phyloP scores from a whole-genome alignment of 225 moss, liverwort and hornwort genomes.

The Polytrichum commune region DNA sequence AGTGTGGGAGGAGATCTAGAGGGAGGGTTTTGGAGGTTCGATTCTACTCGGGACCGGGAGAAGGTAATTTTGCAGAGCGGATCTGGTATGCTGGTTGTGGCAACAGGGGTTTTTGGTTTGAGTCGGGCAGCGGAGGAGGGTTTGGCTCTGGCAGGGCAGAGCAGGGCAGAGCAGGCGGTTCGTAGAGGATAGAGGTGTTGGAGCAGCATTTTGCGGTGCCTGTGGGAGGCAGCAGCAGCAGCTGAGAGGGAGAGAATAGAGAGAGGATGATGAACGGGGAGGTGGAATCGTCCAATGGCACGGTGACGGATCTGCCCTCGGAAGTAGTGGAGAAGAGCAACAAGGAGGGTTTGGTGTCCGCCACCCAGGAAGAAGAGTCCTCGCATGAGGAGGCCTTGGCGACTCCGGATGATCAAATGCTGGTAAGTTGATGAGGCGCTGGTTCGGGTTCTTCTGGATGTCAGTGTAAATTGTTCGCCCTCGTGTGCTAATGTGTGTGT shows the following conservation, averaged over 20 bases:
- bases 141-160: neutral
- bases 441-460: neutral
- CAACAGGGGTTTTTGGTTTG: neutral
- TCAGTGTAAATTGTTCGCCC: neutral
- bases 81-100: neutral
- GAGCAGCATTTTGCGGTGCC: neutral
- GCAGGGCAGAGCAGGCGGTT: too few species aligned
- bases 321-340: neutral
- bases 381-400: conserved; percentile 5
- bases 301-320: neutral
- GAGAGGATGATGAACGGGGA: conserved; percentile 12
- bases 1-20: neutral
- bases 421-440: conserved; percentile 1
- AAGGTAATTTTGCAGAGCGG: neutral
- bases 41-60: neutral
- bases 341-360: conserved; percentile 6
- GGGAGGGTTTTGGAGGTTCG: neutral
- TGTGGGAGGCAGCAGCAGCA: neutral
- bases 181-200: neutral
- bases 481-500: neutral
- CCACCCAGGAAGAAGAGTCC: conserved; percentile 1
- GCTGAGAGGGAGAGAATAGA: neutral
- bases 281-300: neutral
- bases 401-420: conserved; percentile 5
- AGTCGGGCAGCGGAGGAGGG: neutral